A percentile compares a stretch with the other conserved stretches of the same genome.
Evolutionary conservation across 805 yeast genomes (phyloP).

Genomic region (Pichia paraexigua): DNA sequence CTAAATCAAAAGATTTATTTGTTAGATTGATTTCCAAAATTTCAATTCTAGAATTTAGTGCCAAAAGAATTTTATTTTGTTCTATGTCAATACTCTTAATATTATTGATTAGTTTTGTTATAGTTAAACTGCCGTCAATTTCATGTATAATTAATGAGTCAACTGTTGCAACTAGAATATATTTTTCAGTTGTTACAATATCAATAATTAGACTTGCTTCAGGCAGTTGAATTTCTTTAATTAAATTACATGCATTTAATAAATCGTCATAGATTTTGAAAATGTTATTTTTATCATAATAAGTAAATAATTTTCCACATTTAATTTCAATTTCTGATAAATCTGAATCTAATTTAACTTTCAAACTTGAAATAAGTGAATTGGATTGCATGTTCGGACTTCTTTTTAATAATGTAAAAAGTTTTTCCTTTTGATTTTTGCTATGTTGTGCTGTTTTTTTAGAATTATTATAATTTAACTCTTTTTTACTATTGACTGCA

Average conservation of each 20-base stretch:
- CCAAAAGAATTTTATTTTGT: slow-evolving; percentile 15
- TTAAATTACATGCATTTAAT: neutral
- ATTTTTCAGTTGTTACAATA: slow-evolving; percentile 11
- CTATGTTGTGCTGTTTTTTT: neutral
- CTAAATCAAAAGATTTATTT: slow-evolving; percentile 7
- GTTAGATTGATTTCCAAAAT: slow-evolving; percentile 13
- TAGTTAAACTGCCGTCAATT: neutral
- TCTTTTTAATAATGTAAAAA: neutral
- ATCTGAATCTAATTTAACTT: neutral
- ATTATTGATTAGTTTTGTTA: neutral
- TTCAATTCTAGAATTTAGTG: slow-evolving; percentile 14
- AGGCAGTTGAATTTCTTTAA: slow-evolving; percentile 3
- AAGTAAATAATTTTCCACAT: slow-evolving; percentile 12
- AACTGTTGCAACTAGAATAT: slow-evolving; percentile 13
- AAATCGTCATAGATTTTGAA: slow-evolving; percentile 18
- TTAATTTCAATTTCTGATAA: slow-evolving; percentile 9
- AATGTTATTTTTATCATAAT: slow-evolving; percentile 14
- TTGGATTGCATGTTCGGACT: neutral
- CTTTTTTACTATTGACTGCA: slow-evolving; percentile 1
- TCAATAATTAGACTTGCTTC: slow-evolving; percentile 10
- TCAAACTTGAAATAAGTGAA: neutral
- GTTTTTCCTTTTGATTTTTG: slow-evolving; percentile 2
- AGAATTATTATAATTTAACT: neutral
- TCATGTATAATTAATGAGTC: slow-evolving; percentile 12
- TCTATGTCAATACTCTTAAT: slow-evolving; percentile 7